Conservation (phyloP, 768 basidiomycete species). For the Tulasnella sp. region DNA sequence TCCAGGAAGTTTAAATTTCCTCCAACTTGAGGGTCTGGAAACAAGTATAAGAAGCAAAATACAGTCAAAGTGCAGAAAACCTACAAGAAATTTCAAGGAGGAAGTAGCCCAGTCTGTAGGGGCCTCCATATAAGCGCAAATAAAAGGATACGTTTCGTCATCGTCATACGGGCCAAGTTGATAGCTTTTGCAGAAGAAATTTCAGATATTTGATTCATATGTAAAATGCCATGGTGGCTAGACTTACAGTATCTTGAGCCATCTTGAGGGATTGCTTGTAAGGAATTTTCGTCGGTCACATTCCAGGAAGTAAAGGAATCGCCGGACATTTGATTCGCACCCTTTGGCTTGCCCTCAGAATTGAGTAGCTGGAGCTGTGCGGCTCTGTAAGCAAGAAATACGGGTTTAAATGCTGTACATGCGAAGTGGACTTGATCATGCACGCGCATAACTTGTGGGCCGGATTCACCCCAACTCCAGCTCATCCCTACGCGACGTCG, state of each 20-base stretch:
- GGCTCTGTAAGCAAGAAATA: no score
- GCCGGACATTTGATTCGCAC: no score
- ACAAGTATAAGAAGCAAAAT: no score
- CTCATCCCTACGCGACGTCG: no score
- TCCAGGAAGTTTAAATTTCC: neutral
- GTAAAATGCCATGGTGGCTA: no score
- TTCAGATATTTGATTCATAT: no score
- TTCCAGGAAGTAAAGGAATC: neutral
- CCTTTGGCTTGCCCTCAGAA: no score
- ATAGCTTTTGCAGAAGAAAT: neutral
- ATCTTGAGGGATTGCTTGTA: neutral
- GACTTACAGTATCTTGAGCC: neutral
- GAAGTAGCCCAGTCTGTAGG: neutral
- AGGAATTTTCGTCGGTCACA: neutral
- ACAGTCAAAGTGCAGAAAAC: neutral
- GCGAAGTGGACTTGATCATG: no score
- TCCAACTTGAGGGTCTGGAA: neutral
- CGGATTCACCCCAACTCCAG: no score
- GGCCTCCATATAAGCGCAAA: neutral
- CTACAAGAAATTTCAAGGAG: neutral
- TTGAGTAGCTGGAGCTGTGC: no score
- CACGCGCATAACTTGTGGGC: no score
- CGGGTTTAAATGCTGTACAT: no score
- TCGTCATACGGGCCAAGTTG: neutral
- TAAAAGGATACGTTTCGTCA: neutral